A percentile compares a stretch with the other conserved stretches of the same genome.
Evolutionary conservation across 2,329 filamentous ascomycete species (phyloP).

Genomic region (Ramichloridium luteum): DNA sequence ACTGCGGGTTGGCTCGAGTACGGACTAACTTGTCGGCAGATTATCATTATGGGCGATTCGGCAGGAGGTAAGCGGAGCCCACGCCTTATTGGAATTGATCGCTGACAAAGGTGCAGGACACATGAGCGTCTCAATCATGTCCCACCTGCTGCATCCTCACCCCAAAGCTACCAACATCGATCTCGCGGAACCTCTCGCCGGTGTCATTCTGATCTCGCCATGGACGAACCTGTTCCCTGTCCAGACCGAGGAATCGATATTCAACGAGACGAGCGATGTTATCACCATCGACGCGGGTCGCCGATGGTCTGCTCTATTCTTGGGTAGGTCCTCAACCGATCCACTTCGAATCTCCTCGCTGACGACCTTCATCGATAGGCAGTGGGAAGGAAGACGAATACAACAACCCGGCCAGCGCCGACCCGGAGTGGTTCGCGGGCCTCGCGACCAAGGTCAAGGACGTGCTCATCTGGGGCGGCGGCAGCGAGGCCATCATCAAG

Average conservation of each 20-base stretch:
- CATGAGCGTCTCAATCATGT: slow-evolving; percentile 33
- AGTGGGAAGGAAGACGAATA: slow-evolving; percentile 34
- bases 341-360: neutral
- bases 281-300: slow-evolving; percentile 30
- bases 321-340: slow-evolving; percentile 23
- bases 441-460: slow-evolving; percentile 31
- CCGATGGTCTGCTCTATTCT: slow-evolving; percentile 38
- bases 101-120: slow-evolving; percentile 26
- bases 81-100: neutral
- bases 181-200: slow-evolving; percentile 34
- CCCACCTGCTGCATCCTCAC: slow-evolving; percentile 46
- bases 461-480: slow-evolving; percentile 43
- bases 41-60: neutral
- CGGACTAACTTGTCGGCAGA: neutral
- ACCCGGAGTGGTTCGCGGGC: slow-evolving; percentile 41
- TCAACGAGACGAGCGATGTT: slow-evolving; percentile 41
- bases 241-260: slow-evolving; percentile 29
- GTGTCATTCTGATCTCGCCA: slow-evolving; percentile 43
- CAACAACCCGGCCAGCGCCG: slow-evolving; percentile 39
- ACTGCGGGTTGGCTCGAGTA: neutral
- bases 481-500: slow-evolving; percentile 45
- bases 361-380: slow-evolving; percentile 5
- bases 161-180: slow-evolving; percentile 30
- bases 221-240: slow-evolving; percentile 43
- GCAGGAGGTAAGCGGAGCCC: neutral